These are phyloP conservation scores for Epichloe amarillans DNA, from an alignment of 2,329 filamentous ascomycete species.

Conservation along the genomic window DNA sequence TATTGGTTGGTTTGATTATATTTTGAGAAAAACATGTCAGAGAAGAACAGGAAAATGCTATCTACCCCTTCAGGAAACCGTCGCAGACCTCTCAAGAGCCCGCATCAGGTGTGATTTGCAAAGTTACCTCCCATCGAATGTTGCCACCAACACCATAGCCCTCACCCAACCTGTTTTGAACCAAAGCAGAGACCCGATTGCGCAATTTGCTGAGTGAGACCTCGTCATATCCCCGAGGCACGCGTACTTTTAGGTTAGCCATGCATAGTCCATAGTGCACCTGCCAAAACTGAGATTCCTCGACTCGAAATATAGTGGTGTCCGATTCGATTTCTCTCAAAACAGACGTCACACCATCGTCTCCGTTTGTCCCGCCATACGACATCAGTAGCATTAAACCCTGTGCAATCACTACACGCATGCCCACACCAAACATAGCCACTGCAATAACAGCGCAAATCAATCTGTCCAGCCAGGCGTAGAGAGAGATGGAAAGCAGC, in stretches of 20 bases:
- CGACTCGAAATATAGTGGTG: constrained; percentile 59
- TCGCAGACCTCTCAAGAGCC: constrained; percentile 8
- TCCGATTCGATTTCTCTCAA: constrained; percentile 76
- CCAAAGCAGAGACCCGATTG: constrained; percentile 60
- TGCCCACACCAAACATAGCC: constrained; percentile 78
- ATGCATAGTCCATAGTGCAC: constrained; percentile 95
- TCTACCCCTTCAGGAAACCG: neutral
- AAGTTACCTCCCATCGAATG: constrained; percentile 83
- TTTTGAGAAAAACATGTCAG: neutral
- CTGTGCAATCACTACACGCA: constrained; percentile 70
- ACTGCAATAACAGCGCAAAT: constrained; percentile 72
- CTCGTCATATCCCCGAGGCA: constrained; percentile 52
- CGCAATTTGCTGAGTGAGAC: constrained; percentile 59
- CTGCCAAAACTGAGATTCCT: constrained; percentile 96
- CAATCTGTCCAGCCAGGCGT: constrained; percentile 69
- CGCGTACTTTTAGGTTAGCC: constrained; percentile 76
- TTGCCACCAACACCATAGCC: constrained; percentile 70
- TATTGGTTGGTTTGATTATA: neutral
- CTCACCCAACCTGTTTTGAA: constrained; percentile 76
- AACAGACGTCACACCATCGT: constrained; percentile 52
- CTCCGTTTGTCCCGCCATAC: constrained; percentile 36
- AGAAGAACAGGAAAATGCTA: neutral
- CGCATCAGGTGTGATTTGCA: constrained; percentile 50
- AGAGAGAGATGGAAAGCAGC: constrained; percentile 66
- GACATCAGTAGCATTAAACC: constrained; percentile 95